These are phyloP conservation scores for Geoglossum cookeanum DNA, from an alignment of 2,329 filamentous ascomycete species.

Conservation along the genomic window DNA sequence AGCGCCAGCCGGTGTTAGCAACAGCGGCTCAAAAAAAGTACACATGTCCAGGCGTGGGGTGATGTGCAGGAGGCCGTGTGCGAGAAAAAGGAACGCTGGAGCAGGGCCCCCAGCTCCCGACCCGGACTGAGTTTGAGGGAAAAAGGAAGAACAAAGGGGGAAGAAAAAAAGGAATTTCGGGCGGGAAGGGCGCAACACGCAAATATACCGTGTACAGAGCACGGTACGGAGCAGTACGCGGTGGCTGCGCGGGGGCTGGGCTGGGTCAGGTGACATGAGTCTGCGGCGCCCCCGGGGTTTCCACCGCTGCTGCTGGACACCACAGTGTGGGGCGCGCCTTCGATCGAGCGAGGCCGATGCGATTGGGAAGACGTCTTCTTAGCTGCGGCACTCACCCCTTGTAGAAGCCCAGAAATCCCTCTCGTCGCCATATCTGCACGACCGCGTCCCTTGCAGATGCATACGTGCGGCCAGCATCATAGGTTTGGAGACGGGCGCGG, in stretches of 20 bases:
- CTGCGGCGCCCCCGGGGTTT: no score
- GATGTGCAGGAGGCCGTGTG: neutral
- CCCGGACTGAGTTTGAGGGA: no score
- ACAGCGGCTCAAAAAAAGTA: neutral
- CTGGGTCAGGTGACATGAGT: no score
- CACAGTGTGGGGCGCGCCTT: no score
- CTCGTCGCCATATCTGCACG: slow-evolving; percentile 53
- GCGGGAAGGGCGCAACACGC: neutral
- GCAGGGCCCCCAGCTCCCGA: neutral
- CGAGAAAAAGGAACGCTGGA: neutral
- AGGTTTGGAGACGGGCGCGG: slow-evolving; percentile 72
- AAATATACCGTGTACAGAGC: neutral
- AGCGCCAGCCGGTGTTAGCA: neutral
- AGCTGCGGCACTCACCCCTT: slow-evolving; percentile 40
- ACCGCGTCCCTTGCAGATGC: slow-evolving; percentile 54
- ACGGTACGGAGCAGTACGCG: no score
- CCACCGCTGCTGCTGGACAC: no score
- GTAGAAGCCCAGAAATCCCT: slow-evolving; percentile 74
- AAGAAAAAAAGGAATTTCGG: neutral
- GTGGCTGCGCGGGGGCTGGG: no score
- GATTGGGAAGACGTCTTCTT: no score
- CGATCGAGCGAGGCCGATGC: no score
- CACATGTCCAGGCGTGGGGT: neutral
- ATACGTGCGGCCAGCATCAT: slow-evolving; percentile 59
- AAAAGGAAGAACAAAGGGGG: neutral